Evolutionary conservation across 2,329 filamentous ascomycete species (phyloP).

Genomic region (Aspergillus proliferans): DNA sequence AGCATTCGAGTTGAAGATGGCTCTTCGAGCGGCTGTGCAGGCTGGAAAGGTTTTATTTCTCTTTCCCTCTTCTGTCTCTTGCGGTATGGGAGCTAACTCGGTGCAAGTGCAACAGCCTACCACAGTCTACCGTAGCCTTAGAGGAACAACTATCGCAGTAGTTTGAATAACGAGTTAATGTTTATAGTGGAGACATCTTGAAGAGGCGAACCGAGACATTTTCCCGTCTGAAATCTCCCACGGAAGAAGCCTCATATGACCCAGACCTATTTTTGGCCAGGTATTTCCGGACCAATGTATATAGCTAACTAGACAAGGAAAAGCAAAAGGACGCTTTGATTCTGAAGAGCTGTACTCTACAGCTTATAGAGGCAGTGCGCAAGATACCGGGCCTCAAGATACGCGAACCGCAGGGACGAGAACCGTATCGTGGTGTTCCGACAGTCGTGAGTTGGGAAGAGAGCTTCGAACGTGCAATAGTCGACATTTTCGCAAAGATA

Average conservation of each 20-base stretch:
- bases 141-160: not conserved
- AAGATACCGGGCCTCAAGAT: not conserved
- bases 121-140: not conserved
- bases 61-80: not conserved
- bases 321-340: conserved; percentile 1
- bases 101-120: not conserved
- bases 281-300: not conserved
- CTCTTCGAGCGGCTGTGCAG: not conserved
- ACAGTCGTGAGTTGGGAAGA: not conserved
- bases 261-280: not conserved
- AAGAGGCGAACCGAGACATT: not conserved
- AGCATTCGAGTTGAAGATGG: not conserved
- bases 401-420: not conserved
- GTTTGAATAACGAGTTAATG: not conserved
- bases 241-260: not conserved
- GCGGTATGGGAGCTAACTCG: not conserved
- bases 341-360: not conserved
- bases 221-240: not conserved
- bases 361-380: not conserved
- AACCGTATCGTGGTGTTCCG: no score
- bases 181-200: not conserved
- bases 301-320: not conserved
- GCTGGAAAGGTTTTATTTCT: not conserved
- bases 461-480: not conserved
- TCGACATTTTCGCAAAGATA: not conserved